Conservation (phyloP, 805 yeast species). For the Huiozyma naganishii region DNA sequence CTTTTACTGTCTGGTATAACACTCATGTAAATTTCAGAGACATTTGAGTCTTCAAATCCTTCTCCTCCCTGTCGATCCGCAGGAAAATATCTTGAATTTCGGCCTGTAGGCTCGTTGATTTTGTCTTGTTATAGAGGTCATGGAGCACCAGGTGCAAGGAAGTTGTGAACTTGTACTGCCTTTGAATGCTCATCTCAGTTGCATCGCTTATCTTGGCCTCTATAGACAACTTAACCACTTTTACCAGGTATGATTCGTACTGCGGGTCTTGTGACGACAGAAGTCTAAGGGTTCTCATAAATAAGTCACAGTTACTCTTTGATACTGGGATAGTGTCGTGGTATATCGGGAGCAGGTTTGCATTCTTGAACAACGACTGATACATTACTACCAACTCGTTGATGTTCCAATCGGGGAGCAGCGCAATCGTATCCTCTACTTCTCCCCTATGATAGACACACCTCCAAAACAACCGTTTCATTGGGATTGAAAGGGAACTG, state of each 20-base stretch:
- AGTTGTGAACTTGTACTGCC: conserved; percentile 22
- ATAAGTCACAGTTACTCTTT: conserved; percentile 12
- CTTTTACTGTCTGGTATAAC: not conserved
- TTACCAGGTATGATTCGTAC: conserved; percentile 1
- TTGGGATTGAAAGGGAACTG: conserved; percentile 8
- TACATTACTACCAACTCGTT: conserved; percentile 14
- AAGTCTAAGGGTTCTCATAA: conserved; percentile 12
- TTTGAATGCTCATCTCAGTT: conserved; percentile 4
- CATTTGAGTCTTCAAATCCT: conserved; percentile 20
- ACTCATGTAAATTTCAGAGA: conserved; percentile 17
- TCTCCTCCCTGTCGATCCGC: conserved; percentile 14
- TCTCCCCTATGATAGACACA: conserved; percentile 5
- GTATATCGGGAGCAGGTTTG: conserved; percentile 11
- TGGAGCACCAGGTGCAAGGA: conserved; percentile 18
- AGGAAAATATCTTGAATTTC: conserved; percentile 11
- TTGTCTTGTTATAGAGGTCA: conserved; percentile 8
- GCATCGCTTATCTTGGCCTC: conserved; percentile 11
- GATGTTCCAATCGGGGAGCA: conserved; percentile 5
- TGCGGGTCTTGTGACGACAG: conserved; percentile 6
- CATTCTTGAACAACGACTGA: conserved; percentile 20
- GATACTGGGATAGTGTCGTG: not conserved
- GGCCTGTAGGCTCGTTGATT: conserved; percentile 1
- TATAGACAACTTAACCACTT: conserved; percentile 19
- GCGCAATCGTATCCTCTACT: conserved; percentile 1
- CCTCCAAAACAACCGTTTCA: conserved; percentile 21